These are phyloP conservation scores for Lichtheimia corymbifera DNA, from an alignment of 371 early-diverging fungal species.

Conservation along the genomic window DNA sequence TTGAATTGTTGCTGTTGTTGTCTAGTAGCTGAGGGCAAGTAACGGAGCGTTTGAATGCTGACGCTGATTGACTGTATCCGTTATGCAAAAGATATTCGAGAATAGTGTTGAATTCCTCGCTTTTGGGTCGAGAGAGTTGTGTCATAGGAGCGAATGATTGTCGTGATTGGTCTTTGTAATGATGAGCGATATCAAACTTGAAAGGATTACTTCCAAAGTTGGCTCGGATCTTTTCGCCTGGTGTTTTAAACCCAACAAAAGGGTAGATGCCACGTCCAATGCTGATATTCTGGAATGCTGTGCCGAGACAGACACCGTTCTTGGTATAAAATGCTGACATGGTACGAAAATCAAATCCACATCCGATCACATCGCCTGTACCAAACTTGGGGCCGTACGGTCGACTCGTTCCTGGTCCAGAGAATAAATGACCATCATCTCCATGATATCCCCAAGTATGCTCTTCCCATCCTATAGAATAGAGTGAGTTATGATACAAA, in stretches of 20 bases:
- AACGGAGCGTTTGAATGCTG: not conserved
- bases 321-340: constrained; percentile 84
- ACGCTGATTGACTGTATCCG: constrained; percentile 8
- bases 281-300: constrained; percentile 34
- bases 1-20: not conserved
- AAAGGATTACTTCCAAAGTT: constrained; percentile 80
- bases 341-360: constrained; percentile 83
- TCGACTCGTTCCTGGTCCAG: constrained; percentile 69
- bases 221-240: constrained; percentile 75
- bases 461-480: constrained; percentile 65
- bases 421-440: constrained; percentile 85
- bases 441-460: constrained; percentile 87
- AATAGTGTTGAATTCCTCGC: constrained; percentile 16
- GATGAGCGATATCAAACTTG: constrained; percentile 66
- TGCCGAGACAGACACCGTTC: constrained; percentile 85
- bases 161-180: constrained; percentile 36
- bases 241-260: constrained; percentile 82
- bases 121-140: not conserved
- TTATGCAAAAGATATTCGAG: constrained; percentile 10
- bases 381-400: constrained; percentile 86
- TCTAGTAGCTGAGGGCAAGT: no score
- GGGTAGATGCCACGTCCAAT: constrained; percentile 60
- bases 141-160: constrained; percentile 6
- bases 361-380: constrained; percentile 91
- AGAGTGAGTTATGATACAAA: no score